Evolutionary conservation across 139 green algal species (phyloP), one percentile per base, ranked within the genome.

Genomic region (Chlorella vulgaris): DNA sequence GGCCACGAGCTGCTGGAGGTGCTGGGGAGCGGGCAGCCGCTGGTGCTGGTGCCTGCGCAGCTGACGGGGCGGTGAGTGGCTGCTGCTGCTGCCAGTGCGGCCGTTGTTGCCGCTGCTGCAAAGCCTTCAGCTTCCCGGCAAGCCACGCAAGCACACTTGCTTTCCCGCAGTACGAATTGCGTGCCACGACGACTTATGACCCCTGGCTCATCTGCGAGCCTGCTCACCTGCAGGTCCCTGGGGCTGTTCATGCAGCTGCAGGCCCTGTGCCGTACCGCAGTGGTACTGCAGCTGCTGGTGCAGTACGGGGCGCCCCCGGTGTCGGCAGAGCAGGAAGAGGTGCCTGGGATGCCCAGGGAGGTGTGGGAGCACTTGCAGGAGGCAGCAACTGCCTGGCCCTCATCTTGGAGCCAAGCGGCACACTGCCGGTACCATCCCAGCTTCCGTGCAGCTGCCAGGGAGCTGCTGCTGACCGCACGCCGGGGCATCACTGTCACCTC

Each of bases 371-470:
- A 21, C 31, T 24, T 74, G 67, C 67, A 24, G 1, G 35, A 22
- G 39, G 67, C 67, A 10, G 67, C 67, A 36, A 74, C 67, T 5
- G 67, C 38, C 67, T 74, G 67, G 67, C 67, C 67, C 24, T 28
- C 26, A 10, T 36, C 13, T 26, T 74, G 67, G 67, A 58, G 38
- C 38, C 67, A 21, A 2, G 67, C 21, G 7, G 7, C 22, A 1
- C 67, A 74, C 67, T 38, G 67, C 1, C 38, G 39, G 4, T 74
- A 58, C 38, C 67, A 74, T 24, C 10, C 18, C 0, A 22, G 31
- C 38, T 74, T 74, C 67, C 38, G 67, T 36, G 38, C 38, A 74
- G 67, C 22, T 55, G 67, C 38, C 3, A 5, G 38, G 0, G 38
- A 31, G 67, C 67, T 74, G 67, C 67, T 74, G 67, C 67, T 74